Base-by-base conservation (phyloP, 768 basidiomycete species). In the Collybia sordida region DNA sequence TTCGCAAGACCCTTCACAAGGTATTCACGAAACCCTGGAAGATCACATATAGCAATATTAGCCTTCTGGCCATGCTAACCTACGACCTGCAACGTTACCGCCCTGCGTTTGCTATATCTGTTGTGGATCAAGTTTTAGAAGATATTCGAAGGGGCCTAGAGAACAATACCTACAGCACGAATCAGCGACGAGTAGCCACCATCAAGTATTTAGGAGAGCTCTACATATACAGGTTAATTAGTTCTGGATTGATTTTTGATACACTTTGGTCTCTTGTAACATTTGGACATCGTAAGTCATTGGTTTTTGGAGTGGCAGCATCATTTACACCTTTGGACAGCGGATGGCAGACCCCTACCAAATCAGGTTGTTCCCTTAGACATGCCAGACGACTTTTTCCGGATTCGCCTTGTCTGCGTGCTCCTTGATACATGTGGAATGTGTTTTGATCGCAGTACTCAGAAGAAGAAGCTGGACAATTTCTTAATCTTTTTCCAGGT, bases 11-110 rank as follows among this genome's bases (percentile, higher is more conserved):
- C 19, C 74, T 98, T 6, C 85, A 88, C 71, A 90, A 91, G 63
- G 82, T 91, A 35, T 99, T 99, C 72, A 91, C 90, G n/a, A 96
- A 97, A 61, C 90, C 96, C 2, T 97, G 96, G 94, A 98, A 98
- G 65, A 81, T 98, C 70, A 96, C 93, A 61, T 98, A 88, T 63
- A 79, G 86, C 51, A 96, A 91, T 61, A 83, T 99, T 59, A 81
- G 86, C 49, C 77, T 97, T 23, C 74, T 98, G 43, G 95, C 97
- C 9, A 96, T 97, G 83, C 74, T 98, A 51, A 88, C 95, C 2
- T 95, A 95, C 61, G 97, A 98, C 63, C 75, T 99, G 39, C 92
- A 95, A 63, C 81, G 93, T 22, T 97, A 96, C 67, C 92, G 92
- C 56, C 88, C 94, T 8, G 83, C 87, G 2, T 99, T 98, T 65